Percentiles rank a stretch among this genome's conserved stretches.
Conservation (phyloP, 2,329 filamentous ascomycete genomes). For the Fusarium anthophilum region DNA sequence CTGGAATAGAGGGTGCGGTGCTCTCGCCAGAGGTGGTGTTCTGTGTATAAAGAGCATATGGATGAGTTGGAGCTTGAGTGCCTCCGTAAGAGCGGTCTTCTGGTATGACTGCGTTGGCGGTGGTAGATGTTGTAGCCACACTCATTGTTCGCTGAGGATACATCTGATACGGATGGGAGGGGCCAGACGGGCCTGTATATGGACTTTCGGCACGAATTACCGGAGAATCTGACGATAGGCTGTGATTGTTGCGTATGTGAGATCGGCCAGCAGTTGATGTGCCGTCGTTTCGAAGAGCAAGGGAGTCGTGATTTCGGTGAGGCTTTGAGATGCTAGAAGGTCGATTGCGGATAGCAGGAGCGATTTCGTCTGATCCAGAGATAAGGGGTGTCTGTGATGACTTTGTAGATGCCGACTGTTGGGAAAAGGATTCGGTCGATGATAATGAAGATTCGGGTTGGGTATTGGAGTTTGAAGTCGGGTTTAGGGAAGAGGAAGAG, state of each 20-base stretch:
- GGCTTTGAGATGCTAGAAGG: conserved; percentile 67
- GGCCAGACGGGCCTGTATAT: conserved; percentile 74
- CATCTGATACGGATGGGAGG: conserved; percentile 86
- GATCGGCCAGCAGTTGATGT: conserved; percentile 20
- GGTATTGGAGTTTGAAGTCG: conserved; percentile 37
- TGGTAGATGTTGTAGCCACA: conserved; percentile 76
- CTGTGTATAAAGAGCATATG: conserved; percentile 88
- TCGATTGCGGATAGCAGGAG: conserved; percentile 45
- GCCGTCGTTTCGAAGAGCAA: conserved; percentile 64
- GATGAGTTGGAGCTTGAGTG: conserved; percentile 77
- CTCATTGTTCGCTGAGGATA: conserved; percentile 80
- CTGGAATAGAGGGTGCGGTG: conserved; percentile 60
- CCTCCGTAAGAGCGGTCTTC: conserved; percentile 62
- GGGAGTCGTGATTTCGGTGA: conserved; percentile 58
- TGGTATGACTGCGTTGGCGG: conserved; percentile 57
- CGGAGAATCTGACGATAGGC: conserved; percentile 49
- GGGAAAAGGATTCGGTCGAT: conserved; percentile 26
- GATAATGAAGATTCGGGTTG: conserved; percentile 11
- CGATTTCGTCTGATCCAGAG: conserved; percentile 33
- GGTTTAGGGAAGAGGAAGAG: conserved; percentile 1
- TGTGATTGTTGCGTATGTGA: conserved; percentile 40
- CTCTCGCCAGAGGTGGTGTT: conserved; percentile 68
- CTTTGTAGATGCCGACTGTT: conserved; percentile 7
- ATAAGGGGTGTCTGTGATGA: conserved; percentile 15
- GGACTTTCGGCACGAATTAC: conserved; percentile 65